phyloP scores from a whole-genome alignment of 768 basidiomycete genomes.

The Tylopilus subfusipes region DNA sequence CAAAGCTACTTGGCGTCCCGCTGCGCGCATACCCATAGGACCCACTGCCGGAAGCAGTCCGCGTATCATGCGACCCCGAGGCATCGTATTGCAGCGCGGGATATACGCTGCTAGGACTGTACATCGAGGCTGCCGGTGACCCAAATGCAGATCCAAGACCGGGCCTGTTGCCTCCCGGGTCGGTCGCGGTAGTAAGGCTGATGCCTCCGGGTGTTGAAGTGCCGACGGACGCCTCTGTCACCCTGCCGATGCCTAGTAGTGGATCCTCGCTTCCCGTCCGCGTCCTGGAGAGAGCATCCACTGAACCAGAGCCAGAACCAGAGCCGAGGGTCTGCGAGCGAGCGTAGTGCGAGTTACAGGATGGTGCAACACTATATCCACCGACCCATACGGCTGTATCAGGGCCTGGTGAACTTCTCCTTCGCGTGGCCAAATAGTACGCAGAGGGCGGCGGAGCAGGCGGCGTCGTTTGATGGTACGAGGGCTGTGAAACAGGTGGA shows the following conservation, averaged over 20 bases:
- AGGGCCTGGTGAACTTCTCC: conserved; percentile 29
- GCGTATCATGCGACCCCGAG: conserved; percentile 18
- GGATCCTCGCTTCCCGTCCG: conserved; percentile 31
- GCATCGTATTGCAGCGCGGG: conserved; percentile 12
- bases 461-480: conserved; percentile 6
- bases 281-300: conserved; percentile 28
- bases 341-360: conserved; percentile 26
- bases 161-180: conserved; percentile 7
- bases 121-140: conserved; percentile 21
- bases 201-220: conserved; percentile 6
- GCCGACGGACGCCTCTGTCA: conserved; percentile 5
- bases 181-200: conserved; percentile 3
- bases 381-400: conserved; percentile 25
- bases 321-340: conserved; percentile 30
- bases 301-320: conserved; percentile 23
- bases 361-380: conserved; percentile 25
- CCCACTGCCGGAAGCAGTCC: conserved; percentile 21
- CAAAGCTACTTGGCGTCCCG: conserved; percentile 24
- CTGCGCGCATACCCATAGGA: conserved; percentile 26
- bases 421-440: conserved; percentile 12
- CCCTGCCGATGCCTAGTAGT: conserved; percentile 18
- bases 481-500: conserved; percentile 8
- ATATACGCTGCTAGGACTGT: conserved; percentile 14
- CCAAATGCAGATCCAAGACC: conserved; percentile 32
- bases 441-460: conserved; percentile 27